Base-by-base conservation (phyloP, 1,284 basidiomycete species). In the Papiliotrema terrestris region DNA sequence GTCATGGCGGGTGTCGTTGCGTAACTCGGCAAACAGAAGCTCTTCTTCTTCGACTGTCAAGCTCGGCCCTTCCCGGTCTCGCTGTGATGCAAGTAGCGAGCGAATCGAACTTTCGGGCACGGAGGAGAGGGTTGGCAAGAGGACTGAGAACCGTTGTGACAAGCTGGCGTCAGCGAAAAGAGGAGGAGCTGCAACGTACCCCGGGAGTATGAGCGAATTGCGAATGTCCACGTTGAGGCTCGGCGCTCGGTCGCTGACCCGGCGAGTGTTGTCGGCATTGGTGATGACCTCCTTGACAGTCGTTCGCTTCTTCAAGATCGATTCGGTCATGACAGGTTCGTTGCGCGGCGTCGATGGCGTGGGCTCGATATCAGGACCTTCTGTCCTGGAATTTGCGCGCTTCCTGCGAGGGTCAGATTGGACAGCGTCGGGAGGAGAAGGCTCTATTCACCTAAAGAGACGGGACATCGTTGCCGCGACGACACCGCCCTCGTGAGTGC, bases 1-100 rank as follows among this genome's bases (percentile, higher is more conserved):
- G 50, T 52, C 69, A 49, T 71, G 65, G 67, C 69, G 69, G 11
- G 3, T 25, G 32, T 45, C 52, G 23, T 60, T 57, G 20, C 66
- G 49, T 6, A 74, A 59, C 54, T 74, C 72, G 8, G 65, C 69
- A 14, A 74, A 56, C 1, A 75, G 55, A 20, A 75, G 48, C 50
- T 74, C 72, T 57, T 75, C 73, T 50, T 75, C 73, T 43, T 71
- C 73, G 26, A 61, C 52, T 0, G 72, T 74, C 19, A 74, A 52
- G 9, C 65, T 63, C 0, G 72, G 72, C 4, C 72, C 72, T 25
- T 64, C 55, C 11, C 52, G 53, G 11, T 68, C 63, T 22, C 73
- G 58, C 50, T 75, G 73, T 20, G 66, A 65, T 3, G 71, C 72
- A 13, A 75, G 58, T 9, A 73, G 56, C 11, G 57, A 56, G 19